These are phyloP conservation scores for Stylonectria norvegica DNA, from an alignment of 2,329 filamentous ascomycete genomes.

Conservation along the genomic window DNA sequence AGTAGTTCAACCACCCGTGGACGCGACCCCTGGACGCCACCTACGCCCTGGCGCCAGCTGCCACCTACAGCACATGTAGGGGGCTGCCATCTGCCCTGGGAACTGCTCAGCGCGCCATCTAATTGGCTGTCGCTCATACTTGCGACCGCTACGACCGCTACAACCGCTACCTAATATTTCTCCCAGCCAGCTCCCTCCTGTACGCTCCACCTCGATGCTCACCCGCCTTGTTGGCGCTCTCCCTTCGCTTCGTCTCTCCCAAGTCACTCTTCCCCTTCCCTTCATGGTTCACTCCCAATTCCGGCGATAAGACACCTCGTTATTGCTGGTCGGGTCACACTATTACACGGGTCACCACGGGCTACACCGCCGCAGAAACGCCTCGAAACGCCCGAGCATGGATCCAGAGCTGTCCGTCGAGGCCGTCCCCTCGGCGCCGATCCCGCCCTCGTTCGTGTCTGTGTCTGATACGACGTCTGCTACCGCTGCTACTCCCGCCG, in stretches of 20 bases:
- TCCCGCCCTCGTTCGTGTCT: conserved; percentile 12
- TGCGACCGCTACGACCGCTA: no score
- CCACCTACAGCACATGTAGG: no score
- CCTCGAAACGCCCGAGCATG: conserved; percentile 25
- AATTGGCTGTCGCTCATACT: not conserved
- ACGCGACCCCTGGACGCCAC: no score
- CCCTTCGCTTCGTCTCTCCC: conserved; percentile 12
- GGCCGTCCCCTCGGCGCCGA: conserved; percentile 20
- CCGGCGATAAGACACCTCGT: conserved; percentile 19
- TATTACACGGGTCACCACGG: no score
- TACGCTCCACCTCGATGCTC: not conserved
- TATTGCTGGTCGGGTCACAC: conserved; percentile 3
- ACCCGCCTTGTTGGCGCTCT: not conserved
- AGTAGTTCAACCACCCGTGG: no score
- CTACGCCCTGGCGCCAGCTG: no score
- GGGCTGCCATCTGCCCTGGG: no score
- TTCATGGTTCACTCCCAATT: conserved; percentile 7
- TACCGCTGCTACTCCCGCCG: conserved; percentile 13
- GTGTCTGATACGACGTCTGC: conserved; percentile 8
- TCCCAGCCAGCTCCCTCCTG: not conserved
- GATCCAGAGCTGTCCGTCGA: conserved; percentile 22
- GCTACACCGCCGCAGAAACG: no score
- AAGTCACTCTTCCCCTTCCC: conserved; percentile 2
- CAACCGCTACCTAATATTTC: no score
- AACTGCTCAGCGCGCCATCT: not conserved